Conservation (phyloP, 768 basidiomycete species). For the Pisolithus tinctorius region DNA sequence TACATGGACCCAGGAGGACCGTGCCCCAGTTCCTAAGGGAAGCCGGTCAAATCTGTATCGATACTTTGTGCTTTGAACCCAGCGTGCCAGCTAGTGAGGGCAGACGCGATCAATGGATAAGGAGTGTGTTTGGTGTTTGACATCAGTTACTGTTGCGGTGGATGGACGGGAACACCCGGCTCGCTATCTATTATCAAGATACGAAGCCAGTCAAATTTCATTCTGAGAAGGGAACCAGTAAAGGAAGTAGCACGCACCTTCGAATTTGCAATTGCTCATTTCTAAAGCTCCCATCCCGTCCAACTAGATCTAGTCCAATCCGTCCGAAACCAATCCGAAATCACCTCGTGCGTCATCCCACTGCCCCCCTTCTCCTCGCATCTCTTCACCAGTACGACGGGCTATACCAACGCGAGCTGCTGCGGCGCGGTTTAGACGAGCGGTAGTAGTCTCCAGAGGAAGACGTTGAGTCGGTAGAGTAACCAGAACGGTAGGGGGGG, state of each 20-base stretch:
- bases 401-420: neutral
- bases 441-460: neutral
- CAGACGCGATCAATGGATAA: neutral
- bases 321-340: neutral
- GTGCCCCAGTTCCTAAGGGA: too few species aligned
- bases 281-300: neutral
- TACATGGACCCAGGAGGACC: too few species aligned
- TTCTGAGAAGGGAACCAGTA: neutral
- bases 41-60: neutral
- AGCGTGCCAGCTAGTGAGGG: neutral
- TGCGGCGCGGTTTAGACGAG: neutral
- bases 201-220: neutral
- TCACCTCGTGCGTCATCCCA: neutral
- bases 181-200: neutral
- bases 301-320: neutral
- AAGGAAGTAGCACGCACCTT: neutral
- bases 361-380: neutral
- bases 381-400: neutral
- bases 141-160: neutral
- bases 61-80: neutral
- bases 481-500: neutral
- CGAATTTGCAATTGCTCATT: slow-evolving; percentile 1
- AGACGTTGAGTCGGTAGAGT: neutral
- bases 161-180: neutral
- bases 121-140: neutral